phyloP scores from a whole-genome alignment of 1,139 yeast genomes.

The Candida dubliniensis region DNA sequence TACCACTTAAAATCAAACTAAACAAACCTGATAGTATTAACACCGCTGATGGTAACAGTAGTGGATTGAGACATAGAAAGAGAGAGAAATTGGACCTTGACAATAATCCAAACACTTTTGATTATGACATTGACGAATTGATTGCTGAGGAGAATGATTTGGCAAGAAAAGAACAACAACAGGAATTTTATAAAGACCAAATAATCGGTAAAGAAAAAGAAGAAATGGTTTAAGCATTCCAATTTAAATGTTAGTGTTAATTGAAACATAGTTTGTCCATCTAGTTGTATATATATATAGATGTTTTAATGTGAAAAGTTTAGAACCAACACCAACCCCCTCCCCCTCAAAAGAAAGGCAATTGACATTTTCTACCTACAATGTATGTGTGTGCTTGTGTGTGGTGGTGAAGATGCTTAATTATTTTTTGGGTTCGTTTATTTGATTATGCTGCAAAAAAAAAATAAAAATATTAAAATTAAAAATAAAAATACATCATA shows the following conservation, averaged over 20 bases:
- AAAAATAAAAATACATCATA: background rate
- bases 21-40: constrained; percentile 21
- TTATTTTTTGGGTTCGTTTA: too few relatives aligned
- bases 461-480: background rate
- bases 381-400: too few relatives aligned
- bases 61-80: constrained; percentile 20
- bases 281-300: background rate
- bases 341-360: too few relatives aligned
- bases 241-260: too few relatives aligned
- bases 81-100: constrained; percentile 36
- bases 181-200: constrained; percentile 28
- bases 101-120: constrained; percentile 35
- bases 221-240: constrained; percentile 24
- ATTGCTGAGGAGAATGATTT: constrained; percentile 29
- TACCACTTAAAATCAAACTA: constrained; percentile 39
- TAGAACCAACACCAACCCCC: background rate
- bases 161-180: constrained; percentile 22
- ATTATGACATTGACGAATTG: constrained; percentile 32
- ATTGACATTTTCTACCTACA: too few relatives aligned
- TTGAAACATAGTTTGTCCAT: background rate
- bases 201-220: constrained; percentile 32
- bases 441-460: constrained; percentile 7
- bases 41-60: constrained; percentile 17
- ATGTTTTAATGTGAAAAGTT: background rate
- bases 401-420: too few relatives aligned